Evolutionary conservation across 257 asterid genomes (phyloP), one percentile per base, ranked within the genome.

Genomic region (Echites panduratus): DNA sequence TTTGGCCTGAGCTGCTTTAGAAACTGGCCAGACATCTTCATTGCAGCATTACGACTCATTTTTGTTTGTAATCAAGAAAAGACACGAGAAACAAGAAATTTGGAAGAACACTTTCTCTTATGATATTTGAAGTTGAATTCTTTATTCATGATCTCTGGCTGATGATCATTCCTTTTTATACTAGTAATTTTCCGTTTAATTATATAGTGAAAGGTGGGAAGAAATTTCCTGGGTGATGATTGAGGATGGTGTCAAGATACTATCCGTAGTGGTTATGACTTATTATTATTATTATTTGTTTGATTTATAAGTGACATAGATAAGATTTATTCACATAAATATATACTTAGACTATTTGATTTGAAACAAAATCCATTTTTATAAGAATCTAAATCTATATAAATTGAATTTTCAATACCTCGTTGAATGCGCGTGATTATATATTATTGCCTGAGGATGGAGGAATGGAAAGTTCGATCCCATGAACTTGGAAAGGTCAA

Each of bases 41-140:
- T 24, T 12, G 82, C 73, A 1, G 76, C 85, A 7, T 73, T 75
- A 29, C 76, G 81, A 26, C 78, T 86, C 90, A 88, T 88, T 70
- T 63, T 64, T 38, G 41, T 14, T 5, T 16, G 20, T 32, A 5
- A 16, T 62, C 26, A 14, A 16, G 1, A 19, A 14, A 35, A 62
- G 29, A 61, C 19, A 49, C 38, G 4, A n/a, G 22, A 17, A 29
- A 0, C 4, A 62, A 62, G n/a, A 38, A 19, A 17, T 64, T 64
- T 64, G 69, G 29, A 61, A 61, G 45, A 32, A 61, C 35, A 32
- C 35, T 57, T 24, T 24, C 2, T 49, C n/a, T 57, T 9, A 32
- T 61, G 45, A 40, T 7, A 17, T 27, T 12, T 29, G 45, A 2
- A 1, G 43, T 7, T 35, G 47, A 63, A 35, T 63, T 62, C 3